Conservation (phyloP, 148 eudicot species). For the Rhododendron ferrugineum region DNA sequence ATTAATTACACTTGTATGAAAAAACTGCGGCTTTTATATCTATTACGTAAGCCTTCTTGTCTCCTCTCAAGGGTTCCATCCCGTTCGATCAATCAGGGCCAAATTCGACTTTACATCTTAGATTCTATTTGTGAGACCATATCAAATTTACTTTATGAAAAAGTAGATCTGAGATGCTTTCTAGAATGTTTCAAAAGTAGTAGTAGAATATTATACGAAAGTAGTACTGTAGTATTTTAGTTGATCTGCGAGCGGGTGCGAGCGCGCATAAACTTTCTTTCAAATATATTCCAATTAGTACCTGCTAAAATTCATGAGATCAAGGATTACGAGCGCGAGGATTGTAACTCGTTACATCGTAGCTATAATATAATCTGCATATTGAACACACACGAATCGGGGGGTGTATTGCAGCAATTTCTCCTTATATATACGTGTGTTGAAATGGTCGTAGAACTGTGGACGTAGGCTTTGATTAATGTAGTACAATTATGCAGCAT, state of each 20-base stretch:
- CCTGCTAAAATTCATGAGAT: no score
- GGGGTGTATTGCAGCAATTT: neutral
- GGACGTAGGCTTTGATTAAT: neutral
- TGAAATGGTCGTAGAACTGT: neutral
- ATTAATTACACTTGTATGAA: neutral
- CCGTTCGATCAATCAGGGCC: neutral
- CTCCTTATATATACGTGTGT: neutral
- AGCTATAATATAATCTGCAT: no score
- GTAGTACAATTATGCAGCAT: neutral
- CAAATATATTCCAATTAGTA: no score
- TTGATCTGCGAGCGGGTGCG: no score
- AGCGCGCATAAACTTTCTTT: no score
- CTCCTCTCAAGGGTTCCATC: neutral
- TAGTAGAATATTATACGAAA: neutral
- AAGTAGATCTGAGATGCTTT: neutral
- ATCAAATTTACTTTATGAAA: neutral
- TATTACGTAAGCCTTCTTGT: neutral
- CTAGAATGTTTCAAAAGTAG: neutral
- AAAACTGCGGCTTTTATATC: neutral
- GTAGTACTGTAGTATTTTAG: no score
- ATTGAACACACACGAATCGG: no score
- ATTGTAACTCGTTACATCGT: no score
- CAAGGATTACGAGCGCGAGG: no score
- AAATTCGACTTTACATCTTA: neutral
- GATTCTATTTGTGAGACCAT: neutral